Conservation (phyloP, 352 stramenopile species). For the Pythium brassicae region DNA sequence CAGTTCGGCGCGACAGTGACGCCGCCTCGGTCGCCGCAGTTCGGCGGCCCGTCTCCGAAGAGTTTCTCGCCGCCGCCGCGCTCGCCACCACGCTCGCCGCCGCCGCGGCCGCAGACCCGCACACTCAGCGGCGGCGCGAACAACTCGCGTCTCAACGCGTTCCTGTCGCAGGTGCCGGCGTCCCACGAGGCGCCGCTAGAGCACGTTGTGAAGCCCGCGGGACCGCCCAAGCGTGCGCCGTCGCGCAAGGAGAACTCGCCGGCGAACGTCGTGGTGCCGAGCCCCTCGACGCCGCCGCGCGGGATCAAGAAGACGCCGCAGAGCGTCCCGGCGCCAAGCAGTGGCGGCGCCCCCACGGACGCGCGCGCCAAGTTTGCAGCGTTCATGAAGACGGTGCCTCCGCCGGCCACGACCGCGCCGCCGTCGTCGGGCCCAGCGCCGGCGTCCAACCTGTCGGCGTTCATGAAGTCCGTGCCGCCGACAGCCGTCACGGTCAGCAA, state of each 20-base stretch:
- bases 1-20: conserved; percentile 27
- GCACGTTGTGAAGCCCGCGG: conserved; percentile 50
- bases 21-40: conserved; percentile 14
- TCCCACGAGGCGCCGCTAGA: conserved; percentile 51
- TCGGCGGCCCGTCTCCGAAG: conserved; percentile 3
- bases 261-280: conserved; percentile 8
- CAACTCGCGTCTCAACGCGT: conserved; percentile 65
- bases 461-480: conserved; percentile 29
- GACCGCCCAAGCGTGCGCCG: conserved; percentile 43
- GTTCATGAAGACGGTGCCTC: conserved; percentile 77
- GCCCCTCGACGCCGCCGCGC: conserved; percentile 21
- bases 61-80: conserved; percentile 14
- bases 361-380: conserved; percentile 75
- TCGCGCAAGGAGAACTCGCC: conserved; percentile 36
- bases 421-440: conserved; percentile 15
- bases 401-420: conserved; percentile 18
- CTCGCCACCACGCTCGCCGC: conserved; percentile 11
- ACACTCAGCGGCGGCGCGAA: conserved; percentile 45
- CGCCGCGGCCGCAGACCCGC: conserved; percentile 26
- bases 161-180: conserved; percentile 70
- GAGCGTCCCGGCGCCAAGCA: conserved; percentile 15
- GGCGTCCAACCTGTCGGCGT: conserved; percentile 18
- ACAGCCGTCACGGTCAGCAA: too few relatives aligned
- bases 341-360: conserved; percentile 20
- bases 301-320: conserved; percentile 16